Evolutionary conservation across 768 basidiomycete genomes (phyloP).

Genomic region (Epithele typhae): DNA sequence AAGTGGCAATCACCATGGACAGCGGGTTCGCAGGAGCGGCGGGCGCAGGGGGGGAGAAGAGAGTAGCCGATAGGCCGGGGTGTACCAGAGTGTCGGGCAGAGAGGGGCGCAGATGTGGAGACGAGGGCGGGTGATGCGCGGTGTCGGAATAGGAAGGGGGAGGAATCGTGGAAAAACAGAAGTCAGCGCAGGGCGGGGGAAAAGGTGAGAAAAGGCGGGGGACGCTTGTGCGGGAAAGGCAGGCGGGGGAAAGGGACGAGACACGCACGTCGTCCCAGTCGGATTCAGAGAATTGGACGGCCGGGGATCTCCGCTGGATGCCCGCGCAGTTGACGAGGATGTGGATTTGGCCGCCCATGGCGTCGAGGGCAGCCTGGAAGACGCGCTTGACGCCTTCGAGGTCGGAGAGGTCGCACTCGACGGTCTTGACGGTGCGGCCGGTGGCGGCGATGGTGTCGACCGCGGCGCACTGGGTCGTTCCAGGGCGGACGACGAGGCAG

Average conservation of each 20-base stretch:
- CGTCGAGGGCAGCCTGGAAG: slow-evolving; percentile 43
- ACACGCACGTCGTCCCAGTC: slow-evolving; percentile 69
- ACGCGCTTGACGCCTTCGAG: slow-evolving; percentile 44
- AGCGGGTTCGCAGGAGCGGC: background rate
- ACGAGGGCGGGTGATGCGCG: slow-evolving; percentile 26
- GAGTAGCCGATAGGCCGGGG: slow-evolving; percentile 2
- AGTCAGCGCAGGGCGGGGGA: slow-evolving; percentile 8
- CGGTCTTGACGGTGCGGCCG: slow-evolving; percentile 35
- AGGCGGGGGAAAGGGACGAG: background rate
- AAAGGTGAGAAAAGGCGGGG: background rate
- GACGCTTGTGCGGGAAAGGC: slow-evolving; percentile 2
- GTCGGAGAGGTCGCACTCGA: slow-evolving; percentile 56
- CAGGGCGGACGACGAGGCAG: slow-evolving; percentile 43
- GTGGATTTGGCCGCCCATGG: slow-evolving; percentile 51
- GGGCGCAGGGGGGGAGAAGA: background rate
- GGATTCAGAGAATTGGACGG: slow-evolving; percentile 57
- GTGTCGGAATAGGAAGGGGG: slow-evolving; percentile 7
- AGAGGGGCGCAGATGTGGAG: slow-evolving; percentile 4
- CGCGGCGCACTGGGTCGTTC: slow-evolving; percentile 31
- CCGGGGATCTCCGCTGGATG: slow-evolving; percentile 55
- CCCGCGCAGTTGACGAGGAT: slow-evolving; percentile 70
- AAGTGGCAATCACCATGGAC: background rate
- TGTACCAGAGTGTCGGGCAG: background rate
- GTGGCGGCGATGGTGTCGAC: slow-evolving; percentile 32
- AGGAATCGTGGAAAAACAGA: slow-evolving; percentile 13